Evolutionary conservation across 2,329 filamentous ascomycete genomes (phyloP).

Genomic region (Biscogniauxia mediterranea): DNA sequence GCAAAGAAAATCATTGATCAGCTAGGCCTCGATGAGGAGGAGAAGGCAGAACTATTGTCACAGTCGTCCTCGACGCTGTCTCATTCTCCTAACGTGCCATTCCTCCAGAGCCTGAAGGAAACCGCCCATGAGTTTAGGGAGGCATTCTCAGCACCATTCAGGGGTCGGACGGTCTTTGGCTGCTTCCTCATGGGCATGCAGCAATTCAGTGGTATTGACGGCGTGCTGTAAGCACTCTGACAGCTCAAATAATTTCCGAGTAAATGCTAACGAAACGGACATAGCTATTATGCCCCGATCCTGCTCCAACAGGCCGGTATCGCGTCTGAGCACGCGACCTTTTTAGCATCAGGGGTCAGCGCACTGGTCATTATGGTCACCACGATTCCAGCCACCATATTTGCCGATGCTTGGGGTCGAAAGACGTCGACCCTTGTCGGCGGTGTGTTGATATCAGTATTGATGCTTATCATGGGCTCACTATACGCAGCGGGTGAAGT

Average conservation of each 20-base stretch:
- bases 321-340: constrained; percentile 37
- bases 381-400: constrained; percentile 42
- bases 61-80: constrained; percentile 7
- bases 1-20: constrained; percentile 40
- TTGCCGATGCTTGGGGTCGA: constrained; percentile 56
- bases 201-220: constrained; percentile 61
- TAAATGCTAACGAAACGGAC: constrained; percentile 53
- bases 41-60: constrained; percentile 40
- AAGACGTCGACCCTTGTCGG: constrained; percentile 52
- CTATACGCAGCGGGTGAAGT: constrained; percentile 47
- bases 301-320: constrained; percentile 61
- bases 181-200: constrained; percentile 59
- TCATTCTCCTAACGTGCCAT: constrained; percentile 28
- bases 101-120: constrained; percentile 28
- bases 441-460: constrained; percentile 47
- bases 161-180: constrained; percentile 48
- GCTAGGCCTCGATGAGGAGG: constrained; percentile 43
- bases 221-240: constrained; percentile 45
- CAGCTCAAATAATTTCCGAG: constrained; percentile 34
- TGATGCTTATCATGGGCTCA: constrained; percentile 53
- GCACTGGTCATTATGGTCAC: constrained; percentile 27
- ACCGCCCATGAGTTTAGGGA: constrained; percentile 33
- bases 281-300: constrained; percentile 57
- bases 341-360: constrained; percentile 27
- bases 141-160: constrained; percentile 37